Conservation (phyloP, 345 rosid genomes). For the Lumnitzera racemosa region DNA sequence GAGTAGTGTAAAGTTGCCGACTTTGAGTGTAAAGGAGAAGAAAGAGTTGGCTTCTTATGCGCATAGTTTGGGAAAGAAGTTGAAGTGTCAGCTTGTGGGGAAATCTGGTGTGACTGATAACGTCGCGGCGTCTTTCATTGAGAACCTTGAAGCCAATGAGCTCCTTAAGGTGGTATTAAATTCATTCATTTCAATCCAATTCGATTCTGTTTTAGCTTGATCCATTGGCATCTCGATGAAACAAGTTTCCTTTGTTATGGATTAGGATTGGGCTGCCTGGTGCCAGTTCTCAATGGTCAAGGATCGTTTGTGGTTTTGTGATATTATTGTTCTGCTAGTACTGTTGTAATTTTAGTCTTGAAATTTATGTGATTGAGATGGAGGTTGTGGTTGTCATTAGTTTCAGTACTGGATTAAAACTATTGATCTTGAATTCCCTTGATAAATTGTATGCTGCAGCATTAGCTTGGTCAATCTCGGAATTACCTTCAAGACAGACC, state of each 20-base stretch:
- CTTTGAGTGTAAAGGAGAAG: conserved; percentile 68
- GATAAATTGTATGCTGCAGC: too few relatives aligned
- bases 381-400: too few relatives aligned
- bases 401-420: too few relatives aligned
- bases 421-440: too few relatives aligned
- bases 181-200: not conserved
- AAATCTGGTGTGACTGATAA: conserved; percentile 76
- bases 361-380: not conserved
- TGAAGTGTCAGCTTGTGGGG: conserved; percentile 70
- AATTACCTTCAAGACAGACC: too few relatives aligned
- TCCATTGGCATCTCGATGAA: too few relatives aligned
- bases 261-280: too few relatives aligned
- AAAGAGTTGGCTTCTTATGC: conserved; percentile 79
- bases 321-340: too few relatives aligned
- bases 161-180: conserved; percentile 51
- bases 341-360: not conserved
- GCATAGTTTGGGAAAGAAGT: conserved; percentile 65
- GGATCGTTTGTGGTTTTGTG: too few relatives aligned
- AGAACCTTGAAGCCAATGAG: conserved; percentile 77
- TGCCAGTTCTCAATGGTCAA: too few relatives aligned
- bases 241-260: too few relatives aligned
- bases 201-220: not conserved
- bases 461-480: too few relatives aligned
- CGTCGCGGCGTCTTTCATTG: conserved; percentile 53
- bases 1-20: conserved; percentile 16